Evolutionary conservation across 2,329 filamentous ascomycete species (phyloP), one percentile per base, ranked within the genome.

Genomic region (Cryphonectria naterciae): DNA sequence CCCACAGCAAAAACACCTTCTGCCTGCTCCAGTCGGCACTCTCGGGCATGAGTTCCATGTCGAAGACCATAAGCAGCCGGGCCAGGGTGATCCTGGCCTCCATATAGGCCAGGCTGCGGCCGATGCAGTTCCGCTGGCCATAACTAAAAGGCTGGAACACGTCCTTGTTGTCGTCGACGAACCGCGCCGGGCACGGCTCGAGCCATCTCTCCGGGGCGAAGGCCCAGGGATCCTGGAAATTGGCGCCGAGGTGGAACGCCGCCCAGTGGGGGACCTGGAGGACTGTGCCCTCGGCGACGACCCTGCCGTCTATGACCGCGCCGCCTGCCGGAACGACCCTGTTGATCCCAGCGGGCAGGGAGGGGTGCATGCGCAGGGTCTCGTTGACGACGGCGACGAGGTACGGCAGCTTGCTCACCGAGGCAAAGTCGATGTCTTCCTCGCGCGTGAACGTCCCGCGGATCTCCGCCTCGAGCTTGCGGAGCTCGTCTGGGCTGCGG

Each of bases 161-260:
- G n/a, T 70, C 72, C 52, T 39, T 65, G 49, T 74, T 71, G 28
- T 73, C 72, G 28, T 35, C 49, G 8, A 41, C 62, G 39, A 68
- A 73, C 37, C 71, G 62, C 35, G 37, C 66, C 13, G 70, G 68
- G 15, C 70, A 67, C 43, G 54, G 46, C 41, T 65, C 75, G 22
- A 80, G 66, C 78, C 80, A 81, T 8, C 79, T 73, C 68, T 80
- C 78, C 0, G 79, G 80, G 10, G 75, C 70, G 60, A 80, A 81
- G 1, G 72, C 66, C 46, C 74, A 56, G 2, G 78, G 77, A 10
- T 75, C 70, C 13, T 71, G 69, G 60, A 80, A 80, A 69, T 80
- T 76, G 10, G 67, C 35, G 8, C 73, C 68, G 22, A 74, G 74
- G 60, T 79, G 78, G 19, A 76, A 77, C 1, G 77, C 74, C 41